These are phyloP conservation scores for Leccinellum albellum DNA, from an alignment of 768 basidiomycete genomes.

Conservation along the genomic window DNA sequence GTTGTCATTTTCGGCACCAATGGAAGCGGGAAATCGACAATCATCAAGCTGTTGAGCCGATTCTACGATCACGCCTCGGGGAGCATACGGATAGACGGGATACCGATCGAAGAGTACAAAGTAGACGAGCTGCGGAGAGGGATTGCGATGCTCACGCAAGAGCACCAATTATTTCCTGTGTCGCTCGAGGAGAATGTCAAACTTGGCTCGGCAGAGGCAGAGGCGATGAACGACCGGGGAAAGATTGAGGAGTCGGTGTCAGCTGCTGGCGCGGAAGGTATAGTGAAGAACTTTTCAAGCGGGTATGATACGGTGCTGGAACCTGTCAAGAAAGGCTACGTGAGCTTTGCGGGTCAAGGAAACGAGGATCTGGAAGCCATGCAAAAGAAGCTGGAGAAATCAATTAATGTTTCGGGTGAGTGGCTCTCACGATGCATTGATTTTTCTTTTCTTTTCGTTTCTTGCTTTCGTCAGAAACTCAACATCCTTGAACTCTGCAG, in stretches of 20 bases:
- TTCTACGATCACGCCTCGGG: conserved; percentile 34
- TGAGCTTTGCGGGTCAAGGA: conserved; percentile 24
- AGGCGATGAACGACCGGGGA: conserved; percentile 9
- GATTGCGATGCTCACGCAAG: conserved; percentile 42
- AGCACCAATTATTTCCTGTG: conserved; percentile 36
- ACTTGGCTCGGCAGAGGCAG: conserved; percentile 26
- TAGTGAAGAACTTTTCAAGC: conserved; percentile 35
- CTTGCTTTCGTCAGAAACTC: too few species aligned
- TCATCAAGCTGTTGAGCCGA: conserved; percentile 40
- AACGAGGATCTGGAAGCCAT: conserved; percentile 12
- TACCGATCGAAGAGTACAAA: conserved; percentile 32
- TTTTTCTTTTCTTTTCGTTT: background rate
- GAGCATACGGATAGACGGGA: conserved; percentile 37
- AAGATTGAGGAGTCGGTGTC: conserved; percentile 21
- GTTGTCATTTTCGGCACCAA: conserved; percentile 35
- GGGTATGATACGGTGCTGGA: conserved; percentile 41
- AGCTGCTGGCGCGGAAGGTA: conserved; percentile 39
- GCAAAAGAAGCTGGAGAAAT: conserved; percentile 18
- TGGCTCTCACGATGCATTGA: background rate
- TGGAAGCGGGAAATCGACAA: conserved; percentile 34
- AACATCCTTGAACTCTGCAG: conserved; percentile 2
- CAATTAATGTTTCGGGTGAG: conserved; percentile 24
- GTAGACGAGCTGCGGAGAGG: conserved; percentile 32
- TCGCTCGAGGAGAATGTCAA: conserved; percentile 40
- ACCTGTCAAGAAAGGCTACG: conserved; percentile 25